Evolutionary conservation across 148 eudicot species (phyloP), one percentile per base, ranked within the genome.

Genomic region (Agrostemma githago): DNA sequence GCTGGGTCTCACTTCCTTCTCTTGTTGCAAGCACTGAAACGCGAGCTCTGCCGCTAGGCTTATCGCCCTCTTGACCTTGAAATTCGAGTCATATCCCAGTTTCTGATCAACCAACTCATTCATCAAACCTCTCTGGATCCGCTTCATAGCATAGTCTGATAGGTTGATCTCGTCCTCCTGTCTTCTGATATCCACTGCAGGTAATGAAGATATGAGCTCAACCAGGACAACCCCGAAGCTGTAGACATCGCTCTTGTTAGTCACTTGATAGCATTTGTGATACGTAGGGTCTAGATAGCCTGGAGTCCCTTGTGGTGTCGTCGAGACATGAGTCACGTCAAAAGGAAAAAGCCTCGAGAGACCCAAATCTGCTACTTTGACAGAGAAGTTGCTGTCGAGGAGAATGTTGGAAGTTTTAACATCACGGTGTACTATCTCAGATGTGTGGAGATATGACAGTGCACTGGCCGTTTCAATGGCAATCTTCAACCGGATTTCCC

Each of bases 341-440:
- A n/a, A 71, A 0, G 89, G 91, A 67, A 88, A 82, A 4, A 86
- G 79, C 21, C 85, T 79, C 8, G 89, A 88, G 17, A 88, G 85
- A 46, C 91, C 91, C 5, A 86, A 88, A 84, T 88, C 86, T 54
- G 91, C 87, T 12, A 88, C 89, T 68, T 86, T 88, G 59, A 86
- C 91, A 15, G 76, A 34, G 43, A 85, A 88, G 16, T 69, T 79
- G 59, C 42, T 56, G 76, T 77, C 79, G 0, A 77, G 53, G 63
- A 77, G 79, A 51, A 77, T 77, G 4, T 77, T 77, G 43, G 66
- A 81, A 77, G 89, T 86, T 74, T 88, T 88, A 4, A 88, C 86
- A 76, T 88, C 91, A 3, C 91, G 89, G 76, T 88, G 91, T 40
- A 88, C 79, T 46, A 84, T 84, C 7, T 86, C 89, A 15, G 84